A percentile compares a stretch with the other conserved stretches of the same genome.
Conservation (phyloP, 106 monocot genomes). For the Dioscorea dumetorum region DNA sequence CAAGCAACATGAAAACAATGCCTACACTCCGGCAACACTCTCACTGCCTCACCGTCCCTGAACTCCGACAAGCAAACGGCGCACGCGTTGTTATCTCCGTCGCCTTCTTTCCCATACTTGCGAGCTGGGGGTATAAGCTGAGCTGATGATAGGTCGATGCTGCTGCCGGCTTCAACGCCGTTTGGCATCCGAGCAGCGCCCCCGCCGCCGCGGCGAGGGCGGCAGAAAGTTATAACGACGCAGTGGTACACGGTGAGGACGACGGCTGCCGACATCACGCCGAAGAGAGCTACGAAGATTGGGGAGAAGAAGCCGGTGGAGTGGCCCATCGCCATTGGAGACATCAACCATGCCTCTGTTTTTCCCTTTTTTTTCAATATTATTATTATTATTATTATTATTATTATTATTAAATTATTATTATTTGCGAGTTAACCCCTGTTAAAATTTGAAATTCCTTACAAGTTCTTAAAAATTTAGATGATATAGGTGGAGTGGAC, state of each 20-base stretch:
- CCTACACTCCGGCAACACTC: slow-evolving; percentile 23
- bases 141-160: background rate
- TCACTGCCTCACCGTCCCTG: slow-evolving; percentile 24
- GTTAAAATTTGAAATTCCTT: too few relatives aligned
- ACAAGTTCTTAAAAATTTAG: too few relatives aligned
- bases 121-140: slow-evolving; percentile 3
- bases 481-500: too few relatives aligned
- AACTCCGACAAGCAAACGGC: slow-evolving; percentile 34
- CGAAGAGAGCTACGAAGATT: background rate
- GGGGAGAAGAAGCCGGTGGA: background rate
- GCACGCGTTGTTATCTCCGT: slow-evolving; percentile 5
- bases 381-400: too few relatives aligned
- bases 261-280: slow-evolving; percentile 1
- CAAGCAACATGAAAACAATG: slow-evolving; percentile 35
- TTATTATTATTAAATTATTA: too few relatives aligned
- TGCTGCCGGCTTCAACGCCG: background rate
- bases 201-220: background rate
- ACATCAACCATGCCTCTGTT: background rate
- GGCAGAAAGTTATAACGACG: background rate
- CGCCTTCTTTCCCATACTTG: slow-evolving; percentile 2
- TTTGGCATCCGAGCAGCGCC: too few relatives aligned
- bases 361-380: too few relatives aligned
- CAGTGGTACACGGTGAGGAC: slow-evolving; percentile 1
- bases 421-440: too few relatives aligned
- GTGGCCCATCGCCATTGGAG: background rate